Percentiles rank a stretch among this genome's conserved stretches.
phyloP scores from a whole-genome alignment of 805 yeast species.

The Candida silvatica region DNA sequence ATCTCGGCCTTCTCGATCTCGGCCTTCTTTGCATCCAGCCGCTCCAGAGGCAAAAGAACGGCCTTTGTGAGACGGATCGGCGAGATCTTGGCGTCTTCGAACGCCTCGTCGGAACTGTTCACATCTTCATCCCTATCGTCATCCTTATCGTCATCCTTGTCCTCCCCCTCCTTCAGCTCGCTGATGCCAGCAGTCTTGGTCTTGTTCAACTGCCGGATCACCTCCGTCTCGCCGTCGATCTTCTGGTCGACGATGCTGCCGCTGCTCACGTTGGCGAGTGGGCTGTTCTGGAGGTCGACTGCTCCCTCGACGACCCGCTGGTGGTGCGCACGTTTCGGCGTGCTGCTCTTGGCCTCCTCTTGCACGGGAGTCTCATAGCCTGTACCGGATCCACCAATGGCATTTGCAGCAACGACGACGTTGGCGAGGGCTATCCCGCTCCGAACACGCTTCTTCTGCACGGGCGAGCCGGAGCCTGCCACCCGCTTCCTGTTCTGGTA shows the following conservation, averaged over 20 bases:
- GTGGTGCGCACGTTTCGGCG: constrained; percentile 4
- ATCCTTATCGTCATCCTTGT: not conserved
- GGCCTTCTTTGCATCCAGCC: constrained; percentile 7
- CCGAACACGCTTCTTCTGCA: constrained; percentile 1
- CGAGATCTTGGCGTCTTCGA: no score
- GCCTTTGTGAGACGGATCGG: constrained; percentile 16
- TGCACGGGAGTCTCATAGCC: constrained; percentile 3
- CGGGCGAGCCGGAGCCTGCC: no score
- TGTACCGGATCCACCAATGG: not conserved
- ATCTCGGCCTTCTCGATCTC: constrained; percentile 9
- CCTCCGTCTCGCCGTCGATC: constrained; percentile 20
- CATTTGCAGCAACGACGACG: no score
- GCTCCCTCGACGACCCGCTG: constrained; percentile 1
- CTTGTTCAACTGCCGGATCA: constrained; percentile 12
- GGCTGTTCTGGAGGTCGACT: constrained; percentile 16
- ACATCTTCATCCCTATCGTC: constrained; percentile 5
- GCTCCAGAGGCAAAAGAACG: constrained; percentile 9
- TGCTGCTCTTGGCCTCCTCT: not conserved
- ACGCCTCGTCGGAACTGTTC: no score
- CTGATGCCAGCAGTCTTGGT: constrained; percentile 2
- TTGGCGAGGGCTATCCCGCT: no score
- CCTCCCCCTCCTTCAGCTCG: constrained; percentile 1
- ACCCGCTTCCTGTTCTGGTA: constrained; percentile 4
- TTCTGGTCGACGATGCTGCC: constrained; percentile 16
- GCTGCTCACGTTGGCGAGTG: constrained; percentile 24